Evolutionary conservation across 306 rosid species (phyloP), one percentile per base, ranked within the genome.

Genomic region (Amphicarpaea edgeworthii): DNA sequence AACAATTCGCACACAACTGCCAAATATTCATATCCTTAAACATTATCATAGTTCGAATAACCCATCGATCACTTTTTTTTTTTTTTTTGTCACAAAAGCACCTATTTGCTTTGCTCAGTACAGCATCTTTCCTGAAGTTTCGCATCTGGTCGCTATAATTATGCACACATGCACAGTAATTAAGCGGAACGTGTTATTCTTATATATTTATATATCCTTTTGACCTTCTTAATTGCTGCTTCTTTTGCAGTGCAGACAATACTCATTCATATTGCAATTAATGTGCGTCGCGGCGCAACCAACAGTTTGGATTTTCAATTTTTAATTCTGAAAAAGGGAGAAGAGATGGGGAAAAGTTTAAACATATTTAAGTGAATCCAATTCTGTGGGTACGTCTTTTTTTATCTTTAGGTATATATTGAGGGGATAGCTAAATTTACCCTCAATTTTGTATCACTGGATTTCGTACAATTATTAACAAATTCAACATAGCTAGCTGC

Each of bases 101-200:
- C 60, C 45, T 41, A 80, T 20, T 51, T 61, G 34, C 40, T 68
- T 41, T 74, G 53, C 6, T 5, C 63, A 32, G 46, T 12, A 28
- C 65, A 67, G 34, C 77, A 75, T 26, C 73, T 57, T 41, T 49
- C 77, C 85, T 15, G 4, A 68, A 75, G 64, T 75, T 81, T 68
- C 80, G 77, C 84, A 81, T 81, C 84, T 75, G 80, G 81, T 75
- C 84, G 42, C 72, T 30, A 40, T 64, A 8, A 16, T 8, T 63
- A n/a, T 60, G 3, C 34, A 24, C 3, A 20, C 61, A 21, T 15
- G 24, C n/a, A 40, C 12, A 10, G 8, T 69, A 11, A 71, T n/a
- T n/a, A 42, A 6, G n/a, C n/a, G 16, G 47, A 28, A 67, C 75
- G 24, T 77, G 15, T 73, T 72, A 58, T 55, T n/a, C n/a, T 2